Evolutionary conservation across 2,329 filamentous ascomycete genomes (phyloP).

Genomic region (Sarocladiaceae sp.): DNA sequence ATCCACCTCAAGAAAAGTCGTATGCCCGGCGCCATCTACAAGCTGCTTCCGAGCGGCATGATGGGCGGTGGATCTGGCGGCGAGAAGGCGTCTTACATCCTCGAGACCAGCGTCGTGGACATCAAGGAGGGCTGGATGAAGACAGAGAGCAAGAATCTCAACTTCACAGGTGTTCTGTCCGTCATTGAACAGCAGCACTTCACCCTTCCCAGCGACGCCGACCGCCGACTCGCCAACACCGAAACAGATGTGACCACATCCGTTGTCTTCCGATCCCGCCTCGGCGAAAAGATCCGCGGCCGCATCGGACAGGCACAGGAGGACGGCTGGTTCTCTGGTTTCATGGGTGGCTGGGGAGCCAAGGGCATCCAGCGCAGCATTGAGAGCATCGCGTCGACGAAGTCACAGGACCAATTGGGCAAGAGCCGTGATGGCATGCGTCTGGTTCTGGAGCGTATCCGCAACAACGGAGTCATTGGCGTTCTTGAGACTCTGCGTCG

Average conservation of each 20-base stretch:
- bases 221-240: constrained; percentile 20
- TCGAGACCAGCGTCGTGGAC: constrained; percentile 76
- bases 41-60: constrained; percentile 66
- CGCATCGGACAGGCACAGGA: constrained; percentile 44
- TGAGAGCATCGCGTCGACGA: constrained; percentile 71
- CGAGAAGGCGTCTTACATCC: constrained; percentile 73
- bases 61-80: constrained; percentile 56
- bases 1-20: constrained; percentile 80
- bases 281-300: constrained; percentile 64
- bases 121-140: constrained; percentile 79
- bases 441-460: constrained; percentile 68
- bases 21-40: constrained; percentile 69
- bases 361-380: constrained; percentile 74
- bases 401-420: constrained; percentile 71
- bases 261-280: constrained; percentile 66
- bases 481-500: constrained; percentile 52
- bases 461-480: constrained; percentile 54
- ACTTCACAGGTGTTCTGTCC: constrained; percentile 75
- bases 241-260: constrained; percentile 69
- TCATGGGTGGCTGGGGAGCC: constrained; percentile 57
- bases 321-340: constrained; percentile 47
- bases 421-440: constrained; percentile 83
- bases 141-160: constrained; percentile 75
- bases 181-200: constrained; percentile 76
- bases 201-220: constrained; percentile 32